Evolutionary conservation across 1,284 basidiomycete genomes (phyloP).

Genomic region (Boletus holoroseus): DNA sequence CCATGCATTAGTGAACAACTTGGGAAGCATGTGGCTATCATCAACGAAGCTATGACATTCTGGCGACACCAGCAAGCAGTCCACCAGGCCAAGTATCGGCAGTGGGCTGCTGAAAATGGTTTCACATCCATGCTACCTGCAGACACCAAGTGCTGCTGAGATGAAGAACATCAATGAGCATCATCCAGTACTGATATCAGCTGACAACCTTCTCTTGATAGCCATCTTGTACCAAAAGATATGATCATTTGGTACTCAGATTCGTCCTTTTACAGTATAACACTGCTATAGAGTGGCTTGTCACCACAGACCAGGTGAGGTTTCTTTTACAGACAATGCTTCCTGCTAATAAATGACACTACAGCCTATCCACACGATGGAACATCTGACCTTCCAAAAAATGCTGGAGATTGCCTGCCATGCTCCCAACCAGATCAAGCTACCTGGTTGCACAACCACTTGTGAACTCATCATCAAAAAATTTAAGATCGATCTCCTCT

Average conservation of each 20-base stretch:
- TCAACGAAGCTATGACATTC: not conserved
- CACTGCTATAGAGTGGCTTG: too few species aligned
- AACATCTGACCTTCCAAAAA: too few species aligned
- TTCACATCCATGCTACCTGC: conserved; percentile 1
- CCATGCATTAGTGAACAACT: not conserved
- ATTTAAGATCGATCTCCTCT: too few species aligned
- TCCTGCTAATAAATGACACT: not conserved
- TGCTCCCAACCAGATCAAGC: too few species aligned
- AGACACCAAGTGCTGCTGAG: not conserved
- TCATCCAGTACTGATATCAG: not conserved
- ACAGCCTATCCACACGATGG: too few species aligned
- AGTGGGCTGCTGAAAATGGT: not conserved
- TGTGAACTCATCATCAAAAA: too few species aligned
- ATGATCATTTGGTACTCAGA: conserved; percentile 17
- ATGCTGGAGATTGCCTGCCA: too few species aligned
- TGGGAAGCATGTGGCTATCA: not conserved
- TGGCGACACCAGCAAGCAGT: not conserved
- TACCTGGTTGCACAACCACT: too few species aligned
- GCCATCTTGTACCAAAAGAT: conserved; percentile 1
- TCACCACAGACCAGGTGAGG: conserved; percentile 29
- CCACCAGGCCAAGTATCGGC: not conserved
- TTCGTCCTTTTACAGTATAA: conserved; percentile 16
- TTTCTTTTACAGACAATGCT: too few species aligned
- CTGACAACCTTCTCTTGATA: conserved; percentile 1
- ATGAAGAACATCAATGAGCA: not conserved